Evolutionary conservation across 169 alveolate genomes (phyloP).

Genomic region (Eimeria zaria): DNA sequence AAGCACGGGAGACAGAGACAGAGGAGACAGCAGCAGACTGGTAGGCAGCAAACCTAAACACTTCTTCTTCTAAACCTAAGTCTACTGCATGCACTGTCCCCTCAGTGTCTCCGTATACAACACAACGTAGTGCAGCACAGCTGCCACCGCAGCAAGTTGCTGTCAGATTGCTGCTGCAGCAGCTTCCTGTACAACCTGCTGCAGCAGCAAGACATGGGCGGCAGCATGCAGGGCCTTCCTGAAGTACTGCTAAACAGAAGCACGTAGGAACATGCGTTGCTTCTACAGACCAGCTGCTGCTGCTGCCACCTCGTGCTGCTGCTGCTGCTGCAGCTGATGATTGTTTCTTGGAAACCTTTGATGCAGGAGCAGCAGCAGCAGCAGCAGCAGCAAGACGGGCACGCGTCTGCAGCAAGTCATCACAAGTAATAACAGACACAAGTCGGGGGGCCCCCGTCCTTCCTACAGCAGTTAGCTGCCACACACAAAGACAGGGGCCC

Average conservation of each 20-base stretch:
- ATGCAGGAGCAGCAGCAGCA: constrained; percentile 9
- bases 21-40: constrained; percentile 5
- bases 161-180: constrained; percentile 73
- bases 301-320: constrained; percentile 1
- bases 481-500: constrained; percentile 79
- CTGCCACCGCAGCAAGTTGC: constrained; percentile 74
- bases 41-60: constrained; percentile 77
- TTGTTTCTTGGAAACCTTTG: not conserved
- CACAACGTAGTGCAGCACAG: constrained; percentile 79
- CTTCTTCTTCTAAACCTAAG: constrained; percentile 56
- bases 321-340: constrained; percentile 17
- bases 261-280: constrained; percentile 79
- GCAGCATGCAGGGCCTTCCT: constrained; percentile 64
- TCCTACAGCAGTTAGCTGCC: constrained; percentile 70
- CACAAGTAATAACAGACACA: constrained; percentile 80
- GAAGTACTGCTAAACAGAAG: constrained; percentile 66
- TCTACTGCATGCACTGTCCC: constrained; percentile 82
- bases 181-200: constrained; percentile 56
- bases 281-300: constrained; percentile 60
- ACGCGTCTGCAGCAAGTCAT: constrained; percentile 68
- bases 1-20: constrained; percentile 1
- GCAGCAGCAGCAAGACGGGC: constrained; percentile 60
- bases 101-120: constrained; percentile 78
- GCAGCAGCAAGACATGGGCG: constrained; percentile 72
- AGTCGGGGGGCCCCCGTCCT: constrained; percentile 77